Evolutionary conservation across 768 basidiomycete species (phyloP), one percentile per base, ranked within the genome.

Genomic region (Collybia sp.): DNA sequence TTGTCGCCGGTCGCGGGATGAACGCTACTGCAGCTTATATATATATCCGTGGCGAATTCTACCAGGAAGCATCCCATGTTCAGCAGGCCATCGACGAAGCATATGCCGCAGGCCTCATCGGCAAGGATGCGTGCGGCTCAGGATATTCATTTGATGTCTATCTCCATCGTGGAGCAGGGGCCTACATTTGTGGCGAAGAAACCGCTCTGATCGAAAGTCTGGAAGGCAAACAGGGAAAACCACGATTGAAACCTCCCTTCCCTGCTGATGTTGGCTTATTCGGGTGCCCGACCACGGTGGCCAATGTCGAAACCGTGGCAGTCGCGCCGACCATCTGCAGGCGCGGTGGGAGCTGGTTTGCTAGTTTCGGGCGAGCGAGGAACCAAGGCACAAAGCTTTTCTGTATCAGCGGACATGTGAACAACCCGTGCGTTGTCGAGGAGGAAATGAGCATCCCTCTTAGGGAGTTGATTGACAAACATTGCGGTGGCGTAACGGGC

Each of bases 1-100:
- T 99, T 41, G 91, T 99, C 48, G 94, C 95, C 19, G 95, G 95
- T 5, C 88, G 95, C 40, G 85, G 75, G 13, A 99, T 99, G 95
- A 98, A 98, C 67, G 95, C 94, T 33, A 93, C 66, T 39, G 94
- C 94, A 0, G 95, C 95, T n/a, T 99, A 98, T 76, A 98, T 99
- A 67, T 99, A 99, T 70, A 93, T 98, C 58, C 94, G 95, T 50
- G 95, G 95, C 53, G 95, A 99, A 66, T 99, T 98, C 71, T 83
- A 87, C 68, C 92, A 94, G 63, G 95, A 97, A 65, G 94, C 94
- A 0, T 77, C 81, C 0, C 93, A 96, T 64, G 79, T 97, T 34
- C 90, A 94, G 64, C 90, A 94, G 63, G 95, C 95, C 44, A 96
- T 99, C 67, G 77, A 83, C 54, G 94, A 97, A 60, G 94, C 95